Base-by-base conservation (phyloP, 306 rosid genomes). In the Acacia crassicarpa region DNA sequence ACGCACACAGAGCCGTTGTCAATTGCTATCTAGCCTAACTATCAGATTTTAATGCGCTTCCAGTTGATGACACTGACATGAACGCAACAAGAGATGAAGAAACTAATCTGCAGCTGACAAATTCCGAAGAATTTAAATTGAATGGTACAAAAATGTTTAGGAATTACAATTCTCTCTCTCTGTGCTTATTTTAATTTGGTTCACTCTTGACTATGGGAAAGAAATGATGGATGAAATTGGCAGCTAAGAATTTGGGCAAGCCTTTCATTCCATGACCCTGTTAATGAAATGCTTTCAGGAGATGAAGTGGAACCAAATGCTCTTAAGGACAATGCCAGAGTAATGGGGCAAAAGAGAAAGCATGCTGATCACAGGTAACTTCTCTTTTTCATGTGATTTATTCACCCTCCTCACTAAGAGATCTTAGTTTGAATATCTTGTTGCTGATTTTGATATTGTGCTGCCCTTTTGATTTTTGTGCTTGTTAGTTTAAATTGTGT, bases 261-360 rank as follows among this genome's bases (percentile, higher is more conserved):
- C 59, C 67, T 78, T 83, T 63, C 74, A 79, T 59, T 69, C 9
- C 81, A 72, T 74, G 82, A 69, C 71, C 67, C 83, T 59, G 33
- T 65, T 76, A 35, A 68, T 87, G 82, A 86, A 86, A 84, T 85
- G 61, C 86, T 88, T 78, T 73, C 92, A 92, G 99, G 88, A 72
- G 90, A 87, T 56, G 81, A 87, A 78, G 78, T 76, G 40, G 85
- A 83, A 85, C 82, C 45, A 14, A 86, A 82, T 84, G 86, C 87
- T 81, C 56, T 38, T 66, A 78, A 82, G 75, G 90, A 86, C 82
- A 88, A 82, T 63, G 73, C 82, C 23, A 82, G 78, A 75, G 82
- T 67, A 33, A 53, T 51, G 80, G 92, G 90, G 77, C 81, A 76
- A 83, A 95, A 95, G 92, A 93, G 98, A 86, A 92, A 90, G 84